Evolutionary conservation across 2,329 filamentous ascomycete genomes (phyloP).

Genomic region (Ceratocystis alfenasii): DNA sequence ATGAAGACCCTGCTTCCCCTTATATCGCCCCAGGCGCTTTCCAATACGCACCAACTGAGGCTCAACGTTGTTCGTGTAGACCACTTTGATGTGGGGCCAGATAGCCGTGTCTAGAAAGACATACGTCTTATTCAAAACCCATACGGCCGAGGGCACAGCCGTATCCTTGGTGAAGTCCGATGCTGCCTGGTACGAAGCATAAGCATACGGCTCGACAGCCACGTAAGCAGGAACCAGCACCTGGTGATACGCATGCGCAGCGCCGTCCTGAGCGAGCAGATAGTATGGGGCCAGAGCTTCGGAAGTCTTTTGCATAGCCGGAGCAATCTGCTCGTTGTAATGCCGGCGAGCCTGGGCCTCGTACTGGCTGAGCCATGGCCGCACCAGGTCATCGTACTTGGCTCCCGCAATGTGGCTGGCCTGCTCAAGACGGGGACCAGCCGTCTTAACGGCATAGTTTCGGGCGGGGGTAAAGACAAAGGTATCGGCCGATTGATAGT

Average conservation of each 20-base stretch:
- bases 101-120: slow-evolving; percentile 63
- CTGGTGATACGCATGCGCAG: slow-evolving; percentile 56
- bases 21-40: slow-evolving; percentile 71
- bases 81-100: slow-evolving; percentile 65
- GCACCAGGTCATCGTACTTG: slow-evolving; percentile 68
- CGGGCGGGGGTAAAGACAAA: slow-evolving; percentile 57
- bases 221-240: slow-evolving; percentile 65
- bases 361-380: slow-evolving; percentile 59
- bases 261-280: slow-evolving; percentile 48
- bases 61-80: slow-evolving; percentile 88
- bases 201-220: slow-evolving; percentile 60
- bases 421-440: slow-evolving; percentile 57
- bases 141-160: slow-evolving; percentile 59
- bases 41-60: slow-evolving; percentile 89
- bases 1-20: slow-evolving; percentile 34
- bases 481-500: slow-evolving; percentile 52
- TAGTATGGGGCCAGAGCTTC: slow-evolving; percentile 59
- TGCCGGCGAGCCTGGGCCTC: slow-evolving; percentile 48
- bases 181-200: slow-evolving; percentile 53
- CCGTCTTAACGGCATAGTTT: slow-evolving; percentile 57
- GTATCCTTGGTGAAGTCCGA: slow-evolving; percentile 57
- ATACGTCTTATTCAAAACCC: slow-evolving; percentile 56
- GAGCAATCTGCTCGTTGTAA: slow-evolving; percentile 61
- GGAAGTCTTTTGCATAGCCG: slow-evolving; percentile 55
- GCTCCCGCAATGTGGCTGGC: slow-evolving; percentile 52